Conservation (phyloP, 2,329 filamentous ascomycete genomes). For the Epichloe sp. region DNA sequence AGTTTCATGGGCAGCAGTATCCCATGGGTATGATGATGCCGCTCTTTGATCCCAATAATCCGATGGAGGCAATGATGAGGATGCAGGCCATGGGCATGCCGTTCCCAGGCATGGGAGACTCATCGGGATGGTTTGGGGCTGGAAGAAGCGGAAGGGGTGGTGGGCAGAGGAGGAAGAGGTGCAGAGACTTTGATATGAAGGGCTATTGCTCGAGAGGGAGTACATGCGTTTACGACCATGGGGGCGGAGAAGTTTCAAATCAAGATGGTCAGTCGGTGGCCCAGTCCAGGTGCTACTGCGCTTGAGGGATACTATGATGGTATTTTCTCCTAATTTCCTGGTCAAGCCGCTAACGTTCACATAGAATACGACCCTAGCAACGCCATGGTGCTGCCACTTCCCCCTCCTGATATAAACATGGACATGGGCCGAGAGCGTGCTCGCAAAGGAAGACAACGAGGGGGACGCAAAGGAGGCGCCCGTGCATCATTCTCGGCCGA, state of each 20-base stretch:
- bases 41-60: conserved; percentile 44
- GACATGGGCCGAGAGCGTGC: conserved; percentile 20
- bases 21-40: conserved; percentile 14
- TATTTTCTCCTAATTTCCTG: neutral
- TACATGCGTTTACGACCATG: conserved; percentile 58
- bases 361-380: conserved; percentile 23
- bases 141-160: conserved; percentile 7
- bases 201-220: conserved; percentile 58
- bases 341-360: neutral
- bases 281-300: neutral
- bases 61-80: conserved; percentile 47
- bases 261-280: conserved; percentile 15
- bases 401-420: conserved; percentile 13
- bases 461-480: conserved; percentile 22
- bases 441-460: conserved; percentile 22
- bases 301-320: no score
- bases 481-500: conserved; percentile 51
- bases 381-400: conserved; percentile 11
- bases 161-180: conserved; percentile 30
- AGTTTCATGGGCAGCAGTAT: conserved; percentile 8
- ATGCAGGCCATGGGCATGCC: conserved; percentile 45
- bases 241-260: conserved; percentile 11
- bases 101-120: conserved; percentile 26
- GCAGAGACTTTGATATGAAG: conserved; percentile 58
- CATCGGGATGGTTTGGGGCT: conserved; percentile 10